Base-by-base conservation (phyloP, 169 alveolate species). In the Plasmodium chabaudi region DNA sequence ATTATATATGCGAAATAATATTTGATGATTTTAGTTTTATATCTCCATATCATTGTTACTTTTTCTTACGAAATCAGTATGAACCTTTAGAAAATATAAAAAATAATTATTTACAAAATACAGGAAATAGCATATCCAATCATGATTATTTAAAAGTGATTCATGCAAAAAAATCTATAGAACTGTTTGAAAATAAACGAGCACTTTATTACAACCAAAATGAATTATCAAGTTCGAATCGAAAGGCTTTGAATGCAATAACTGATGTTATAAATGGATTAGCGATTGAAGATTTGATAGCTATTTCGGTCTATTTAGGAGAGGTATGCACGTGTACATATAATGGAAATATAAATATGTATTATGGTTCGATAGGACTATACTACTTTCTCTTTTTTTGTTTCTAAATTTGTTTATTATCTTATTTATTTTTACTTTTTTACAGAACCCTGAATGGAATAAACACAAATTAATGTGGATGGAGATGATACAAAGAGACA, bases 401-500 rank as follows among this genome's bases (percentile, higher is more conserved):
- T 21, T 2, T 1, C 21, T 1, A 56, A 34, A 7, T 23, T 57
- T 57, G 2, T 55, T 34, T 34, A 34, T 34, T 63, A 2, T 0
- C 5, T 64, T 9, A 23, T 1, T 12, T 39, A 13, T 65, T 21
- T 56, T 55, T 1, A 44, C 21, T n/a, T 23, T 69, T 59, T 15
- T 49, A 21, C 27, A 93, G 95, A 93, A 89, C 60, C 95, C 94
- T 0, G 39, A 57, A 23, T 93, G 95, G 95, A 39, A 39, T 9
- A 67, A 44, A 15, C 51, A 87, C 67, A 84, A 88, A 25, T 56
- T 75, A n/a, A 39, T 60, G 59, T 93, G 95, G 93, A 56, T 89
- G 82, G 95, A 93, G 9, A 51, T 65, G 75, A 53, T 93, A 9
- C 92, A 87, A 27, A 61, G 95, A 69, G 95, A 93, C 67, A 93